Base-by-base conservation (phyloP, 2,329 filamentous ascomycete genomes). In the Xylariaceae sp. region DNA sequence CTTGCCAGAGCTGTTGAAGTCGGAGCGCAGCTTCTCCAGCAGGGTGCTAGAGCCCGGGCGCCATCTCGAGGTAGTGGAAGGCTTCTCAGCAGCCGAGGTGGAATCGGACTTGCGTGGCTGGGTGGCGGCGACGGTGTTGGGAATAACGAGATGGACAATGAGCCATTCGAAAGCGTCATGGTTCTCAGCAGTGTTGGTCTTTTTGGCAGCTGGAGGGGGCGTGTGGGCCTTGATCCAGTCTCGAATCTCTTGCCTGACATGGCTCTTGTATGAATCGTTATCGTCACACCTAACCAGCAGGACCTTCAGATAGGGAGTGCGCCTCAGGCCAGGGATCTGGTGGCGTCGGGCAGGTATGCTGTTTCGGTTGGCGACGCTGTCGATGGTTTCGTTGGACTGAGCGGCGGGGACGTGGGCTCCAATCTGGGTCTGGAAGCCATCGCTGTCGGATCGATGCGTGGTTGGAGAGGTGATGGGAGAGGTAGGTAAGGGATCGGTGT, bases 151-250 rank as follows among this genome's bases (percentile, higher is more conserved):
- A 64, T 98, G 93, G 19, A 98, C 63, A 44, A 98, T 88, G 54
- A 98, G 73, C 87, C 91, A 97, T 66, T 98, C 93, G 56, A 86
- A 95, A 1, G 93, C 92, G 70, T 98, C 92, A 61, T 98, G 93
- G 51, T 94, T 93, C 61, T 96, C 92, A 60, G 90, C 85, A 17
- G 80, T 83, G 59, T 75, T 88, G 17, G 70, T 67, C 59, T 76
- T 77, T 34, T 81, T 79, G 42, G 74, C 77, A 46, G 78, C 71
- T 2, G 80, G 73, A 0, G 79, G 71, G 0, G 81, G 77, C 0
- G 84, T 82, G 52, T 94, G 78, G 6, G 79, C 73, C 66, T 93
- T 94, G 58, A 97, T 80, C 93, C 93, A 98, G 54, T 97, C 91
- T 40, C 88, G 81, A 27, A 98, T 75, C 55, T 88, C 81, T 58